Conservation (phyloP, 2,329 filamentous ascomycete genomes). For the Aspergillus jensenii region DNA sequence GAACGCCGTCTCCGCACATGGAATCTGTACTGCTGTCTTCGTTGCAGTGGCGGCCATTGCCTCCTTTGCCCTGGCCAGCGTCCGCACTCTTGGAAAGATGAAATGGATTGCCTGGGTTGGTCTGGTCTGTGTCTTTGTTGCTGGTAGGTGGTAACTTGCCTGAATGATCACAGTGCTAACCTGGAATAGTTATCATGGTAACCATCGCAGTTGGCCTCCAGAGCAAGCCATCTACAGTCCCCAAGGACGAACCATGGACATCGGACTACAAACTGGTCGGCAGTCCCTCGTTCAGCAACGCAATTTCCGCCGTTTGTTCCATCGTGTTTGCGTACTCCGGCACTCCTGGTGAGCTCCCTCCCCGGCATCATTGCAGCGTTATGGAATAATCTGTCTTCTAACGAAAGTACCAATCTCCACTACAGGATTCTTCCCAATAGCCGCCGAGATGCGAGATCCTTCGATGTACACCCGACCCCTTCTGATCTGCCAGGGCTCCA, state of each 20-base stretch:
- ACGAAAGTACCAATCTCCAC: too few relatives aligned
- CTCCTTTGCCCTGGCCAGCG: constrained; percentile 25
- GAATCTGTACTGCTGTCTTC: constrained; percentile 24
- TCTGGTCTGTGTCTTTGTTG: constrained; percentile 9
- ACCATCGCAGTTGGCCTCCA: constrained; percentile 29
- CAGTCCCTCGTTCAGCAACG: constrained; percentile 24
- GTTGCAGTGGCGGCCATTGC: constrained; percentile 21
- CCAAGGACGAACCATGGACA: constrained; percentile 25
- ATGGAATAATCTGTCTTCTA: too few relatives aligned
- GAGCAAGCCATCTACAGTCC: constrained; percentile 34
- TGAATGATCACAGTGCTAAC: not conserved
- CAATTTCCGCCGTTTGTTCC: constrained; percentile 28
- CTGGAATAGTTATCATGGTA: constrained; percentile 18
- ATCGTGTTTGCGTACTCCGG: constrained; percentile 30
- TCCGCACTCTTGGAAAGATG: constrained; percentile 33
- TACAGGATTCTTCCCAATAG: constrained; percentile 24
- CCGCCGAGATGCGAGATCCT: constrained; percentile 41
- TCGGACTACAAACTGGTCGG: constrained; percentile 28
- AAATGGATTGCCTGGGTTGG: constrained; percentile 36
- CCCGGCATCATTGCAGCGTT: too few relatives aligned
- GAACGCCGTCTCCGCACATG: constrained; percentile 41
- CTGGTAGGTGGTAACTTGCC: constrained; percentile 1
- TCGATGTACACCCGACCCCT: constrained; percentile 34
- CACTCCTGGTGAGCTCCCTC: constrained; percentile 31
- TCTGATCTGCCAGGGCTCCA: constrained; percentile 32